Conservation (phyloP, 768 basidiomycete genomes). For the Amylocystis lapponica region DNA sequence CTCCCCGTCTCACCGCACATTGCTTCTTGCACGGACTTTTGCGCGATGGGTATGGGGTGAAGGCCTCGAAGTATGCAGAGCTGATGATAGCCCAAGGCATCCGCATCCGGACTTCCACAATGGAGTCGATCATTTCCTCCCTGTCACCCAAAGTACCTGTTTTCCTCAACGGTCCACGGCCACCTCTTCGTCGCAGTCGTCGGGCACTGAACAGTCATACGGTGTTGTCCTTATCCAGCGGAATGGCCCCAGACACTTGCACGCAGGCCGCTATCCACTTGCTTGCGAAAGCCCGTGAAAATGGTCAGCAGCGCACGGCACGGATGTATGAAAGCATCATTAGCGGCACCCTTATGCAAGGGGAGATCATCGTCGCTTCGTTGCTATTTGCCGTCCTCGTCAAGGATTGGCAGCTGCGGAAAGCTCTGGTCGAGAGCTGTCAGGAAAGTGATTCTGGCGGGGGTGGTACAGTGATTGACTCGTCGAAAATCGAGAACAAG, state of each 20-base stretch:
- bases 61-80: conserved; percentile 44
- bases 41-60: conserved; percentile 40
- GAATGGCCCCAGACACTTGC: conserved; percentile 32
- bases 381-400: conserved; percentile 61
- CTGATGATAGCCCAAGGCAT: conserved; percentile 52
- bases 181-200: not conserved
- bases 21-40: conserved; percentile 60
- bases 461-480: no score
- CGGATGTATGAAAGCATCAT: conserved; percentile 58
- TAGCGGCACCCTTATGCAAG: conserved; percentile 63
- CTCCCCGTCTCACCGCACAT: conserved; percentile 59
- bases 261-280: conserved; percentile 50
- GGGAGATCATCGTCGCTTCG: conserved; percentile 74
- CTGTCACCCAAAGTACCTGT: conserved; percentile 15
- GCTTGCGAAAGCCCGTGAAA: conserved; percentile 45
- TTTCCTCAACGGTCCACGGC: conserved; percentile 11
- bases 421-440: not conserved
- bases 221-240: conserved; percentile 25
- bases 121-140: conserved; percentile 39
- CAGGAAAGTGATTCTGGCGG: not conserved
- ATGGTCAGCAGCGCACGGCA: conserved; percentile 50
- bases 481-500: no score
- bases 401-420: conserved; percentile 51
- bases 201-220: conserved; percentile 7
- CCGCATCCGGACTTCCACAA: conserved; percentile 40